Percentiles rank a stretch among this genome's conserved stretches.
Conservation (phyloP, 108 stramenopile species). For the Pseudonitzschia multiseries region DNA sequence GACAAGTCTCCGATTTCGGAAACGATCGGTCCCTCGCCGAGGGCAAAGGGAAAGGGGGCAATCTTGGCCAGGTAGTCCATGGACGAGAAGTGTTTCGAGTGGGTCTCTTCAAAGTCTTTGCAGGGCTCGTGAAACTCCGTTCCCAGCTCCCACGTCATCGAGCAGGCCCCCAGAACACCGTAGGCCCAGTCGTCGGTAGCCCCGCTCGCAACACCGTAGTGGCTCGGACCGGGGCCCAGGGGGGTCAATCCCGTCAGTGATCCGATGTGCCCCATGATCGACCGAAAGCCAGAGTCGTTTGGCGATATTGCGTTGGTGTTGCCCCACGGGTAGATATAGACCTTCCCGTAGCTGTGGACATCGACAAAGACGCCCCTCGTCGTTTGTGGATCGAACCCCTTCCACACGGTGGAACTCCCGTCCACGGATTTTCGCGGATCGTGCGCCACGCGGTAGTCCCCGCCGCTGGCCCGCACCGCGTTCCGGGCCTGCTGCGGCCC, state of each 20-base stretch:
- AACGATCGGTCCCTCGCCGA: slow-evolving; percentile 38
- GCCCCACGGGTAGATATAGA: slow-evolving; percentile 50
- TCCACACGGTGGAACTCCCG: background rate
- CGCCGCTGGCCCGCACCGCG: background rate
- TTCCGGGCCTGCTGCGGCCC: background rate
- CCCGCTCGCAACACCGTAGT: slow-evolving; percentile 35
- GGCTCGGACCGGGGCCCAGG: slow-evolving; percentile 30
- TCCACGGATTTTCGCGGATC: background rate
- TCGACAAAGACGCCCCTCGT: slow-evolving; percentile 48
- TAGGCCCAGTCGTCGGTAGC: slow-evolving; percentile 47
- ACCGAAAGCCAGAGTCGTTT: slow-evolving; percentile 36
- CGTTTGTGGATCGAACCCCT: slow-evolving; percentile 11
- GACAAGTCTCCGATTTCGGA: background rate
- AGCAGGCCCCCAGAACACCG: slow-evolving; percentile 41
- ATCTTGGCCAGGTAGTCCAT: slow-evolving; percentile 43
- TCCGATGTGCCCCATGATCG: slow-evolving; percentile 36
- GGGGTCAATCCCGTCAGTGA: slow-evolving; percentile 28
- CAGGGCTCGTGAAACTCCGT: slow-evolving; percentile 45
- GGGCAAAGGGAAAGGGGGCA: slow-evolving; percentile 33
- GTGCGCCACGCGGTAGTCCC: background rate
- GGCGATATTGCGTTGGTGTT: slow-evolving; percentile 27
- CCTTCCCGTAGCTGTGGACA: slow-evolving; percentile 47
- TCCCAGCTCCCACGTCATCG: slow-evolving; percentile 53
- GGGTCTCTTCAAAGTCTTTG: slow-evolving; percentile 34
- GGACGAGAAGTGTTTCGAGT: slow-evolving; percentile 32